Percentiles rank a stretch among this genome's conserved stretches.
These are phyloP conservation scores for Corinectria fuckeliana DNA, from an alignment of 2,329 filamentous ascomycete genomes.

Conservation along the genomic window DNA sequence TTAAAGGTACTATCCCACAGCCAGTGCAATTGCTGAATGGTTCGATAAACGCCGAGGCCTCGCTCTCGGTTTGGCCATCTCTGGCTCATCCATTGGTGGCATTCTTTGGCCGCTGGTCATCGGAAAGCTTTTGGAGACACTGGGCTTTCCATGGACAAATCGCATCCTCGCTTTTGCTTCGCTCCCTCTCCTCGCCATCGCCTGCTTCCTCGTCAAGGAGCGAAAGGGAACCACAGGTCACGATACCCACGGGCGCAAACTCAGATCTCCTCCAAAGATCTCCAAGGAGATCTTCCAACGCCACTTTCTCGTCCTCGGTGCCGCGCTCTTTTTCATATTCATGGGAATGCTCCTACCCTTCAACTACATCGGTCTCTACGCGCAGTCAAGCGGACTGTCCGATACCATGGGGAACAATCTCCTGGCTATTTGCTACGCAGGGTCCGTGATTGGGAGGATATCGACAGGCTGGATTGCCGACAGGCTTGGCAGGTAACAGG, in stretches of 20 bases:
- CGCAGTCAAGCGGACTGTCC: conserved; percentile 53
- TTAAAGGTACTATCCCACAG: conserved; percentile 37
- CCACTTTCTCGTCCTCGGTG: conserved; percentile 32
- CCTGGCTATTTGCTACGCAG: conserved; percentile 66
- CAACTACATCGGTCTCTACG: conserved; percentile 55
- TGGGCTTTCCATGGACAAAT: conserved; percentile 25
- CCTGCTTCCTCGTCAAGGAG: conserved; percentile 40
- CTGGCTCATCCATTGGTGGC: conserved; percentile 42
- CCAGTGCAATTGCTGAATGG: conserved; percentile 41
- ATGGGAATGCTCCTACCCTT: conserved; percentile 41
- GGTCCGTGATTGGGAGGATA: conserved; percentile 60
- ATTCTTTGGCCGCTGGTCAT: conserved; percentile 41
- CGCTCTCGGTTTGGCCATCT: conserved; percentile 41
- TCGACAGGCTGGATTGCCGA: conserved; percentile 59
- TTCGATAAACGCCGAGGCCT: conserved; percentile 40
- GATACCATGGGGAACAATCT: conserved; percentile 64
- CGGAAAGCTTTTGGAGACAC: conserved; percentile 17
- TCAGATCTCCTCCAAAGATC: conserved; percentile 15
- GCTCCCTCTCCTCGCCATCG: conserved; percentile 34
- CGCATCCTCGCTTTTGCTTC: conserved; percentile 32
- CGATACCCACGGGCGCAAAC: conserved; percentile 19
- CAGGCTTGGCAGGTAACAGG: conserved; percentile 49
- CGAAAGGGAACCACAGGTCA: conserved; percentile 23
- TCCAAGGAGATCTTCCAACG: conserved; percentile 39
- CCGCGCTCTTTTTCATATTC: conserved; percentile 37